Conservation (phyloP, 2,329 filamentous ascomycete species). For the Podosphaera fusca region DNA sequence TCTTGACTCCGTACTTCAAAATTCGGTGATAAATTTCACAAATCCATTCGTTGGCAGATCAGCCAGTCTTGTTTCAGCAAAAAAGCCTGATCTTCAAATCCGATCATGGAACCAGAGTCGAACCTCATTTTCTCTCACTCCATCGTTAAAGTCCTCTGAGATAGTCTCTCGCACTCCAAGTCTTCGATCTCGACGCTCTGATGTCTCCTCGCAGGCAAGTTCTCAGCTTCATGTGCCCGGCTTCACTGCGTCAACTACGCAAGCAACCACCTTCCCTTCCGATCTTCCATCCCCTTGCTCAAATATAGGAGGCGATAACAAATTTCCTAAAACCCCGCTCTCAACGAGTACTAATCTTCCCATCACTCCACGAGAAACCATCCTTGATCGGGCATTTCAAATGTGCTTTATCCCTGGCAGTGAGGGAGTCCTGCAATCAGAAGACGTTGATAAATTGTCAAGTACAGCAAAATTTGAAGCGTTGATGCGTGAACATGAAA, state of each 20-base stretch:
- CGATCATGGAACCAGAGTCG: background rate
- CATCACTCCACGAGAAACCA: constrained; percentile 36
- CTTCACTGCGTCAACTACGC: constrained; percentile 23
- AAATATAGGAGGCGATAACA: constrained; percentile 29
- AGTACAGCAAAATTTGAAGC: constrained; percentile 43
- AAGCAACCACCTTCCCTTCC: constrained; percentile 26
- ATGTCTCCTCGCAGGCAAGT: constrained; percentile 25
- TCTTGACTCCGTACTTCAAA: constrained; percentile 10
- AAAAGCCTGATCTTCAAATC: background rate
- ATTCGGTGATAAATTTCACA: constrained; percentile 13
- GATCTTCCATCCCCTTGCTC: constrained; percentile 34
- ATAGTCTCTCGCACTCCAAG: constrained; percentile 36
- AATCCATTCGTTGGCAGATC: constrained; percentile 13
- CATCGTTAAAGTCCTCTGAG: constrained; percentile 22
- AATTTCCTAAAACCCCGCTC: constrained; percentile 27
- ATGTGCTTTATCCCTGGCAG: constrained; percentile 38
- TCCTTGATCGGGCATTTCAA: constrained; percentile 43
- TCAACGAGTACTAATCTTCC: constrained; percentile 13
- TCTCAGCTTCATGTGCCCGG: constrained; percentile 22
- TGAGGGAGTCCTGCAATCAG: constrained; percentile 22
- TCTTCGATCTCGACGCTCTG: constrained; percentile 36
- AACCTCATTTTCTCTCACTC: constrained; percentile 1
- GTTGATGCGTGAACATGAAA: constrained; percentile 37
- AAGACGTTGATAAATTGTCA: constrained; percentile 36
- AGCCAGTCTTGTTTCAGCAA: constrained; percentile 22